A percentile compares a stretch with the other conserved stretches of the same genome.
Conservation (phyloP, 2,329 filamentous ascomycete species). For the Pseudopyricularia javanii region DNA sequence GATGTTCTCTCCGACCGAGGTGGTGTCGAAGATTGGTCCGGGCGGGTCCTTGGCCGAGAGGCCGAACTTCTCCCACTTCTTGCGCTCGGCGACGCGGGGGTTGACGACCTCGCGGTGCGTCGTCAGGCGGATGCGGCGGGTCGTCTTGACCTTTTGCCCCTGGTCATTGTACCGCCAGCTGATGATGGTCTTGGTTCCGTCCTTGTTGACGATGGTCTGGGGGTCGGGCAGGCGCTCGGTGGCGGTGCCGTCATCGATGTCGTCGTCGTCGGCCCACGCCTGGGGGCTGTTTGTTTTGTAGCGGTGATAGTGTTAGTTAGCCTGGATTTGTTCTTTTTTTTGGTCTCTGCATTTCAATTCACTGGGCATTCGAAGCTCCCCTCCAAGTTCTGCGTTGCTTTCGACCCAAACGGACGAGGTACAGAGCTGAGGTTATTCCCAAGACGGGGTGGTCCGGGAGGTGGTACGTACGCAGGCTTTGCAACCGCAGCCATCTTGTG, state of each 20-base stretch:
- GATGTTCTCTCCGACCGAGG: constrained; percentile 93
- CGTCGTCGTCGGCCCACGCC: constrained; percentile 48
- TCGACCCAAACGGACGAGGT: no score
- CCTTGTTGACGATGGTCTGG: constrained; percentile 91
- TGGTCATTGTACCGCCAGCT: constrained; percentile 85
- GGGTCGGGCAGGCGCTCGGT: constrained; percentile 61
- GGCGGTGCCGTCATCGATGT: constrained; percentile 66
- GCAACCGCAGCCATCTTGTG: background rate
- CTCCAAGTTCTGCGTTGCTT: no score
- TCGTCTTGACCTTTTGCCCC: constrained; percentile 93
- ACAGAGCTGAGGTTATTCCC: no score
- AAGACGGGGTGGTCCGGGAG: no score
- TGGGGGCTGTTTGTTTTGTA: background rate
- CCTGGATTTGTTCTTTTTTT: background rate
- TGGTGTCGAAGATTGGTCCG: constrained; percentile 81
- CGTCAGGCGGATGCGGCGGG: constrained; percentile 85
- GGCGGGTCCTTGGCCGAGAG: constrained; percentile 70
- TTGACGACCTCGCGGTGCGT: constrained; percentile 90
- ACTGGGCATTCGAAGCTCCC: no score
- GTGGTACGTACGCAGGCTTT: background rate
- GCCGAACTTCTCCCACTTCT: constrained; percentile 89
- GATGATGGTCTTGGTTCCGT: constrained; percentile 93
- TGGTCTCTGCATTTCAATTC: background rate
- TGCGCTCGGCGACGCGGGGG: constrained; percentile 89
- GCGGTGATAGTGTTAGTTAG: background rate